Evolutionary conservation across 441 rosid species (phyloP).

Genomic region (Sinapis alba): DNA sequence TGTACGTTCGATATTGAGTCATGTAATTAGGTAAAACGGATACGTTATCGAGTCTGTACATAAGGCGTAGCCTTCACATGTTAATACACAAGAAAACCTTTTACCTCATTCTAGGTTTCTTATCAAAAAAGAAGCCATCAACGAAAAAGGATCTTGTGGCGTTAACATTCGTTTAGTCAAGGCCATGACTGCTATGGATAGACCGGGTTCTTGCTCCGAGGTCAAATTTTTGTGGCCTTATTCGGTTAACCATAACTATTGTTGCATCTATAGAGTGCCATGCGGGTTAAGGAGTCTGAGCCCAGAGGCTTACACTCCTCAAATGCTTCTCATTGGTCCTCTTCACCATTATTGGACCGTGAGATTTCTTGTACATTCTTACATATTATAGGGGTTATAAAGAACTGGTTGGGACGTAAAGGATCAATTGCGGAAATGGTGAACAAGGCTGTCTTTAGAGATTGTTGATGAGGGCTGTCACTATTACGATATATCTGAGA

Average conservation of each 20-base stretch:
- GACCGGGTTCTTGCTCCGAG: slow-evolving; percentile 8
- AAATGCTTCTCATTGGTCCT: slow-evolving; percentile 22
- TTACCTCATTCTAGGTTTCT: too few species aligned
- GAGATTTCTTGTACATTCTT: background rate
- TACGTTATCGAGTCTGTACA: too few species aligned
- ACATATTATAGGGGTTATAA: background rate
- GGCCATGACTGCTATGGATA: background rate
- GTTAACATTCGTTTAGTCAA: background rate
- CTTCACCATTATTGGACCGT: slow-evolving; percentile 1
- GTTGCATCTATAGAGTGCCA: slow-evolving; percentile 27
- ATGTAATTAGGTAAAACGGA: too few species aligned
- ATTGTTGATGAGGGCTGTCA: background rate
- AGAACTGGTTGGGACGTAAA: background rate
- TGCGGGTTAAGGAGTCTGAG: slow-evolving; percentile 1
- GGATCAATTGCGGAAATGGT: background rate
- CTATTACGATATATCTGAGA: background rate
- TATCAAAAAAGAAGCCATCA: background rate
- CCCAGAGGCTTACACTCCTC: slow-evolving; percentile 27
- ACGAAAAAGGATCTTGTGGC: too few species aligned
- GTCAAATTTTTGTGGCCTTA: slow-evolving; percentile 21
- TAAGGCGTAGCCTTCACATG: too few species aligned
- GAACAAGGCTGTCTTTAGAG: background rate
- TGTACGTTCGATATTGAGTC: too few species aligned
- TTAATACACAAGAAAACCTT: too few species aligned
- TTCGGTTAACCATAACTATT: background rate